phyloP scores from a whole-genome alignment of 1,139 yeast species.

The Geotrichum restrictum region DNA sequence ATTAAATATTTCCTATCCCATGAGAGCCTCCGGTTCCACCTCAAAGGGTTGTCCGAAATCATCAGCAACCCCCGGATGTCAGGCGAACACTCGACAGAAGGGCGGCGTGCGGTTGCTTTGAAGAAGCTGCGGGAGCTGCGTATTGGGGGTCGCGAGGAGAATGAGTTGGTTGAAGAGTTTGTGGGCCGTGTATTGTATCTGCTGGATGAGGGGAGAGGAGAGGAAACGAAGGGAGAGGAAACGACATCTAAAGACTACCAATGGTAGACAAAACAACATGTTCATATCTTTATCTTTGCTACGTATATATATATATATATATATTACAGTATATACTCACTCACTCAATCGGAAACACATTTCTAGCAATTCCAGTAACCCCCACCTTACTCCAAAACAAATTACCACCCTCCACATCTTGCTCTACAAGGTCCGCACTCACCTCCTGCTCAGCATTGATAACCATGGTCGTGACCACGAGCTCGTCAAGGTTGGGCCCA shows the following conservation, averaged over 20 bases:
- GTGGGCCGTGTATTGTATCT: slow-evolving; percentile 26
- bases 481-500: slow-evolving; percentile 53
- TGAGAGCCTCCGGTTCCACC: slow-evolving; percentile 52
- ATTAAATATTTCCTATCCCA: slow-evolving; percentile 46
- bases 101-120: slow-evolving; percentile 54
- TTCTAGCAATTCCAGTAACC: slow-evolving; percentile 17
- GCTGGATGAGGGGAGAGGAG: slow-evolving; percentile 6
- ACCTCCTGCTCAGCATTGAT: slow-evolving; percentile 40
- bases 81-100: slow-evolving; percentile 45
- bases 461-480: slow-evolving; percentile 69
- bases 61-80: slow-evolving; percentile 47
- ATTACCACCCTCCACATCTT: slow-evolving; percentile 54
- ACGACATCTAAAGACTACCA: too few relatives aligned
- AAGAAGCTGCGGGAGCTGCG: slow-evolving; percentile 59
- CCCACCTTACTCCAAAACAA: slow-evolving; percentile 43
- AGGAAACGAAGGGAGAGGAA: too few relatives aligned
- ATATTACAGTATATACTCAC: too few relatives aligned
- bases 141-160: slow-evolving; percentile 59
- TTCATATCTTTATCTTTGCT: not conserved
- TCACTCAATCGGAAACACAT: slow-evolving; percentile 11
- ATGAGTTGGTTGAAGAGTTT: slow-evolving; percentile 65
- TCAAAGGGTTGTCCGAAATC: slow-evolving; percentile 48
- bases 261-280: too few relatives aligned
- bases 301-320: too few relatives aligned
- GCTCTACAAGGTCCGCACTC: slow-evolving; percentile 11